A percentile compares a stretch with the other conserved stretches of the same genome.
These are phyloP conservation scores for carrot (Daucus carota) DNA, from an alignment of 129 eudicot species.

Conservation along the genomic window DH1_v3.0 NC_030383.2:45182501-45183000, in stretches of 20 bases:
- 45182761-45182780: constrained; percentile 1
- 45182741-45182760: constrained; percentile 1
- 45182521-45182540: not conserved
- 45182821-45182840: constrained; percentile 50
- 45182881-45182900: constrained; percentile 65
- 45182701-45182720: constrained; percentile 68
- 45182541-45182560: not conserved
- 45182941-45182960: constrained; percentile 35
- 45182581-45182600: constrained; percentile 85
- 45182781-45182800: not conserved
- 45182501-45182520: not conserved
- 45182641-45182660: constrained; percentile 86
- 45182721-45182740: constrained; percentile 93
- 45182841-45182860: constrained; percentile 70
- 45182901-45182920: constrained; percentile 79
- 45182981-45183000: not conserved
- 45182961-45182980: constrained; percentile 3
- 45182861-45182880: constrained; percentile 66
- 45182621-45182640: constrained; percentile 89
- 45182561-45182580: constrained; percentile 7
- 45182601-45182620: constrained; percentile 95
- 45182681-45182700: constrained; percentile 89
- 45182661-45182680: constrained; percentile 93
- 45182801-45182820: constrained; percentile 11
- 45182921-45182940: constrained; percentile 89